phyloP scores from a whole-genome alignment of 352 stramenopile genomes.

The Pseudoperonospora humuli region DNA sequence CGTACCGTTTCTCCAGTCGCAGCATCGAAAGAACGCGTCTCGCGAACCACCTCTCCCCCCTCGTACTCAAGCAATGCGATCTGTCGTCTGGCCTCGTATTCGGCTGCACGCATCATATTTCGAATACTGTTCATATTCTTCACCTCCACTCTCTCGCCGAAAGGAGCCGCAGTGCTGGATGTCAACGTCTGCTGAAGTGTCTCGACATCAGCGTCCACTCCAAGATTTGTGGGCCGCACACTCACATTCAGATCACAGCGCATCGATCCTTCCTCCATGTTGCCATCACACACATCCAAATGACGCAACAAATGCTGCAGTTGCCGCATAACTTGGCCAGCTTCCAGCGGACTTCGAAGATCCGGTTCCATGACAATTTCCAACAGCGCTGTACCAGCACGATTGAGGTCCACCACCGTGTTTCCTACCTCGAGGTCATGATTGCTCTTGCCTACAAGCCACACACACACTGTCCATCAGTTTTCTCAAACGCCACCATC shows the following conservation, averaged over 20 bases:
- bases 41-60: constrained; percentile 41
- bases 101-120: constrained; percentile 80
- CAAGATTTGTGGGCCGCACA: constrained; percentile 50
- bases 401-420: constrained; percentile 94
- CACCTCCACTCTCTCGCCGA: constrained; percentile 86
- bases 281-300: constrained; percentile 89
- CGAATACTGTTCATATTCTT: constrained; percentile 98
- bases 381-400: constrained; percentile 89
- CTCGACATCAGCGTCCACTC: constrained; percentile 18
- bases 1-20: constrained; percentile 70
- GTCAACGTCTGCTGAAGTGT: constrained; percentile 17
- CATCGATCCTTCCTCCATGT: constrained; percentile 95
- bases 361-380: constrained; percentile 96
- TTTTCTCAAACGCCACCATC: background rate
- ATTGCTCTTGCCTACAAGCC: constrained; percentile 83
- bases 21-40: constrained; percentile 91
- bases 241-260: constrained; percentile 96
- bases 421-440: constrained; percentile 67
- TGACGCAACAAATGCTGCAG: constrained; percentile 88
- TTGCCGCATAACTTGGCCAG: constrained; percentile 81
- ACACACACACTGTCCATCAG: background rate
- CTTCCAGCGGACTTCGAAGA: constrained; percentile 86
- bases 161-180: constrained; percentile 19
- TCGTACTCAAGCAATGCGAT: constrained; percentile 52
- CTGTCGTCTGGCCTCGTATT: constrained; percentile 92